These are phyloP conservation scores for Rutstroemia sp. DNA, from an alignment of 2,329 filamentous ascomycete species.

Conservation along the genomic window DNA sequence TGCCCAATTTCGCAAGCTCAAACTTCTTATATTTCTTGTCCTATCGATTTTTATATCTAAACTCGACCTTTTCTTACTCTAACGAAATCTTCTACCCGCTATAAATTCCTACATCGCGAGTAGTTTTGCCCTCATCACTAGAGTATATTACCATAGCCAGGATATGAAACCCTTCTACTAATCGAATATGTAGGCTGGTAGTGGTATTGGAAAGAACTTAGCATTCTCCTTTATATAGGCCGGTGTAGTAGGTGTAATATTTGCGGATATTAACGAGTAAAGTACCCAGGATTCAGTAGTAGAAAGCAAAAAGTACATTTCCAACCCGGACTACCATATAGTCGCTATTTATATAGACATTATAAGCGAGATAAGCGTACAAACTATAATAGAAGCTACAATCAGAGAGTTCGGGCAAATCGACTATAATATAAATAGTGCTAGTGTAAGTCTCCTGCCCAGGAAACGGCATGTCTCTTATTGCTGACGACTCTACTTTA, in stretches of 20 bases:
- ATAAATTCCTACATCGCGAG: not conserved
- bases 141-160: not conserved
- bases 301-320: conserved; percentile 22
- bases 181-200: not conserved
- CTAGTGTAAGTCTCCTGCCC: conserved; percentile 20
- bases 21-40: too few relatives aligned
- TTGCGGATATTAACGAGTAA: conserved; percentile 23
- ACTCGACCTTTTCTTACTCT: not conserved
- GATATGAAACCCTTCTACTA: not conserved
- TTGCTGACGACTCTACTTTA: not conserved
- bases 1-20: too few relatives aligned
- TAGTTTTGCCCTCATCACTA: not conserved
- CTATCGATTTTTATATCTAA: not conserved
- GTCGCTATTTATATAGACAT: conserved; percentile 25
- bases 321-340: conserved; percentile 20
- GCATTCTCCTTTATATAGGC: not conserved
- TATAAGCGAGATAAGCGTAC: conserved; percentile 15
- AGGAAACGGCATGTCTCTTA: not conserved
- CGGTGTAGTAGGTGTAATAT: conserved; percentile 14
- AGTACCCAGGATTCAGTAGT: conserved; percentile 17
- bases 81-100: not conserved
- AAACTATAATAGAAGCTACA: conserved; percentile 26
- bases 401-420: conserved; percentile 42
- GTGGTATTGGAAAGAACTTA: not conserved
- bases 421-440: conserved; percentile 47